Conservation (phyloP, 352 stramenopile species). For the Phytophthora rubi region DNA sequence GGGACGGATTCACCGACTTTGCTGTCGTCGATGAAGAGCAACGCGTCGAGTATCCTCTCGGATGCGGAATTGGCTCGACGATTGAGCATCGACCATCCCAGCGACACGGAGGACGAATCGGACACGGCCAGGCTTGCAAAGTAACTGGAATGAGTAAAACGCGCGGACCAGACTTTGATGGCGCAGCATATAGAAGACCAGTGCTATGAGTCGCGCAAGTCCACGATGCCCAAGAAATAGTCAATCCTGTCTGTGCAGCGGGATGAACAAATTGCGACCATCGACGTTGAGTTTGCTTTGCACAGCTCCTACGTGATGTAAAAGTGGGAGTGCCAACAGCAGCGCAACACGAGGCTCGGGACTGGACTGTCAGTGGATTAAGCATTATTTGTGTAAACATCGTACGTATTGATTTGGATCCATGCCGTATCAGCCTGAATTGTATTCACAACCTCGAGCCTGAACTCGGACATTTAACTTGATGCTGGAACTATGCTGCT, state of each 20-base stretch:
- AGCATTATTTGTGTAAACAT: not conserved
- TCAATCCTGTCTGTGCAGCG: not conserved
- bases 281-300: not conserved
- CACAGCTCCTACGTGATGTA: not conserved
- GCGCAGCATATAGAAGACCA: slow-evolving; percentile 1
- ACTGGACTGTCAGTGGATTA: not conserved
- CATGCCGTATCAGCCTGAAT: too few species aligned
- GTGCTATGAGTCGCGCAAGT: not conserved
- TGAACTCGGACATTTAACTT: too few species aligned
- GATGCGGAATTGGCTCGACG: slow-evolving; percentile 58
- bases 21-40: slow-evolving; percentile 48
- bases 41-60: slow-evolving; percentile 57
- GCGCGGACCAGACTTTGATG: not conserved
- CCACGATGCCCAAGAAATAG: not conserved
- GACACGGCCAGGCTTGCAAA: slow-evolving; percentile 27
- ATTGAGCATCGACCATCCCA: slow-evolving; percentile 50
- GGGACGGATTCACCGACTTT: slow-evolving; percentile 20
- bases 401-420: too few species aligned
- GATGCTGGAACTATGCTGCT: too few species aligned
- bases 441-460: too few species aligned
- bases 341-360: not conserved
- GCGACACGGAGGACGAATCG: slow-evolving; percentile 48
- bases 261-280: not conserved
- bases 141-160: slow-evolving; percentile 4
- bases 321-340: not conserved